Percentiles rank a stretch among this genome's conserved stretches.
These are phyloP conservation scores for Aspergillus sp. DNA, from an alignment of 2,329 filamentous ascomycete species.

Conservation along the genomic window DNA sequence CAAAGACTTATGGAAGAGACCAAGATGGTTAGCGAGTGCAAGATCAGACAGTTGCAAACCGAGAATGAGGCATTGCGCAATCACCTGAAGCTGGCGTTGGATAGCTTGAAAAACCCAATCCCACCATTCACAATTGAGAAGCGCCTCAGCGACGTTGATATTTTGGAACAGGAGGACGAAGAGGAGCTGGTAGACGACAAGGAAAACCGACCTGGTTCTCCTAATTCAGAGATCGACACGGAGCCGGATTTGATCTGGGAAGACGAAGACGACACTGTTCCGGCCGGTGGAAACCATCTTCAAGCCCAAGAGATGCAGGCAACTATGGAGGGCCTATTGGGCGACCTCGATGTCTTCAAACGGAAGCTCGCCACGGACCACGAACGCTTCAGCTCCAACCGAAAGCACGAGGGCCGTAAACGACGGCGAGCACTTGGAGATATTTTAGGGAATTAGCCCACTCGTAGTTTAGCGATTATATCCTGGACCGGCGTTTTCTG, in stretches of 20 bases:
- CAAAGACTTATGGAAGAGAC: constrained; percentile 96
- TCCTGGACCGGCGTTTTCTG: constrained; percentile 9
- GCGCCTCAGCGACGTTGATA: constrained; percentile 37
- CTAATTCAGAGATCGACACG: constrained; percentile 28
- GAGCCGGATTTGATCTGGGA: constrained; percentile 45
- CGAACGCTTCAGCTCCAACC: constrained; percentile 38
- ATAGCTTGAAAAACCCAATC: constrained; percentile 89
- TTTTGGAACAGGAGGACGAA: not conserved
- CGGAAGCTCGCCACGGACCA: constrained; percentile 81
- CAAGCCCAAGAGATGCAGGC: constrained; percentile 68
- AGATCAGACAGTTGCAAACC: constrained; percentile 84
- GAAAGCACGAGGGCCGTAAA: constrained; percentile 23
- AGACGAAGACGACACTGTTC: constrained; percentile 49
- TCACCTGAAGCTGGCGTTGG: constrained; percentile 82
- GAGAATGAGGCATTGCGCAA: constrained; percentile 87
- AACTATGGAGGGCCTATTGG: constrained; percentile 80
- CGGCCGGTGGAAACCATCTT: constrained; percentile 43
- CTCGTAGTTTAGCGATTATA: constrained; percentile 14
- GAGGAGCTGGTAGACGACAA: constrained; percentile 50
- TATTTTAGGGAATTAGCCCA: constrained; percentile 28
- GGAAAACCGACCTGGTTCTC: constrained; percentile 36
- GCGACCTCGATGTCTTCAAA: constrained; percentile 76
- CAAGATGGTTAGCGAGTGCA: constrained; percentile 84
- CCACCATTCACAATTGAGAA: constrained; percentile 48
- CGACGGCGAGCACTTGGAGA: constrained; percentile 33